Evolutionary conservation across 805 yeast species (phyloP).

Genomic region (Zygosaccharomyces rouxii): DNA sequence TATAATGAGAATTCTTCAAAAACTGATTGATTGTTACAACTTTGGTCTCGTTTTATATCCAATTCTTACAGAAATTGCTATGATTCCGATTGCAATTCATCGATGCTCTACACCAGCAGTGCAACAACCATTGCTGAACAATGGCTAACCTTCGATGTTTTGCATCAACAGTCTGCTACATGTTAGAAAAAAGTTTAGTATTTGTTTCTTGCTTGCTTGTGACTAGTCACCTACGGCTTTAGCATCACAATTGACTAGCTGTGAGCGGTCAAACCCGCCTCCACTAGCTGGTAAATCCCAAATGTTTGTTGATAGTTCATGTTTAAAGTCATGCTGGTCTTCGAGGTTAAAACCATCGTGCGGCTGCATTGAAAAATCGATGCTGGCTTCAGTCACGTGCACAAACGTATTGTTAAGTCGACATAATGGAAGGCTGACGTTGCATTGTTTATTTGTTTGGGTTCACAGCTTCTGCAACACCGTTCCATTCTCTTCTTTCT

Average conservation of each 20-base stretch:
- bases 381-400: constrained; percentile 10
- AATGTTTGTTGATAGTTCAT: background rate
- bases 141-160: background rate
- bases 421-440: background rate
- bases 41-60: background rate
- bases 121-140: background rate
- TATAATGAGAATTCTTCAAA: background rate
- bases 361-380: constrained; percentile 8
- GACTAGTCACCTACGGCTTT: background rate
- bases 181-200: background rate
- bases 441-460: background rate
- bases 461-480: too few relatives aligned
- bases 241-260: background rate
- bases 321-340: background rate
- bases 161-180: background rate
- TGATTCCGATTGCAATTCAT: background rate
- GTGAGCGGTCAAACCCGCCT: background rate
- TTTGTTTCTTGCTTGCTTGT: constrained; percentile 3
- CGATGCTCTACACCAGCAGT: constrained; percentile 1
- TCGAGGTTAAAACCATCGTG: background rate
- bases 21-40: background rate
- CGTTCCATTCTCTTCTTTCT: too few relatives aligned
- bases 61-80: background rate
- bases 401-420: background rate
- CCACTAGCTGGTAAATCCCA: background rate